Evolutionary conservation across 768 basidiomycete species (phyloP).

Genomic region (Amanita molliuscula): DNA sequence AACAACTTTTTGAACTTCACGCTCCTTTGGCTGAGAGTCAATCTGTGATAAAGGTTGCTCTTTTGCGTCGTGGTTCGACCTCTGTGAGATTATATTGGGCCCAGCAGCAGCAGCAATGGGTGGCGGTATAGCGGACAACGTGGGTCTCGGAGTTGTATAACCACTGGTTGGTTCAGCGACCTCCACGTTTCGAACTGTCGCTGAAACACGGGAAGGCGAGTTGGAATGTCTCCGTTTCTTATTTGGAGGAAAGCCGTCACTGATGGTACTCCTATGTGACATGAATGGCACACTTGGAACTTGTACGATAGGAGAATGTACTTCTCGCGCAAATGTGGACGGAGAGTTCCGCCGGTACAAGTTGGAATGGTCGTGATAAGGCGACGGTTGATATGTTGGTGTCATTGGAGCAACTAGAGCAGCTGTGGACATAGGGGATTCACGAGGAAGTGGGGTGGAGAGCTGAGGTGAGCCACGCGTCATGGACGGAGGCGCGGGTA

Average conservation of each 20-base stretch:
- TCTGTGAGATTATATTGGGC: constrained; percentile 4
- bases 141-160: not conserved
- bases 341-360: not conserved
- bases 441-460: not conserved
- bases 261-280: not conserved
- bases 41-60: not conserved
- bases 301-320: not conserved
- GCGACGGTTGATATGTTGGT: not conserved
- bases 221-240: constrained; percentile 6
- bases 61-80: not conserved
- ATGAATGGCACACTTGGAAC: not conserved
- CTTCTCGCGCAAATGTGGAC: not conserved
- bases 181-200: not conserved
- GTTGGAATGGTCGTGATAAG: not conserved
- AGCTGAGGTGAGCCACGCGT: constrained; percentile 3
- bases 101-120: constrained; percentile 8
- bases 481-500: not conserved
- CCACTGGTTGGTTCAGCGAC: not conserved
- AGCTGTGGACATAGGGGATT: not conserved
- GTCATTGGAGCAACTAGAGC: not conserved
- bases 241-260: not conserved
- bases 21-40: constrained; percentile 6
- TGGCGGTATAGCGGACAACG: constrained; percentile 7
- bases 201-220: not conserved
- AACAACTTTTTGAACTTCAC: constrained; percentile 16